phyloP scores from a whole-genome alignment of 805 yeast species.

The Myxozyma neotropica region DNA sequence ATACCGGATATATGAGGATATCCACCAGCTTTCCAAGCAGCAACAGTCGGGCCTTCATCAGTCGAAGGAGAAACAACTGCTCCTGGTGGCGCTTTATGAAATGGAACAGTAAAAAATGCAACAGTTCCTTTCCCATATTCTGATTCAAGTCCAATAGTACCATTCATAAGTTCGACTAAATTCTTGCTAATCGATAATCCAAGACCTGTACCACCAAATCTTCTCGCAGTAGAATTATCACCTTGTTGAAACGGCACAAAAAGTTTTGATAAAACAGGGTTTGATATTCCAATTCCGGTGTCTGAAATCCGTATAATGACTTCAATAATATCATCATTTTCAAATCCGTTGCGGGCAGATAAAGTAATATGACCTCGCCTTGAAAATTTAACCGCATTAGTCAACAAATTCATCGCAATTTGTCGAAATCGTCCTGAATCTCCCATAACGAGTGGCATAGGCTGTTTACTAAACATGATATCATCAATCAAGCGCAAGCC shows the following conservation, averaged over 20 bases:
- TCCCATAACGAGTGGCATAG: constrained; percentile 45
- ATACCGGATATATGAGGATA: constrained; percentile 5
- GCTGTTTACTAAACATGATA: constrained; percentile 46
- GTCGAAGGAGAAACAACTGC: constrained; percentile 35
- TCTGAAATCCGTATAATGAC: constrained; percentile 48
- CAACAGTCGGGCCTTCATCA: neutral
- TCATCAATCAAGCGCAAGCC: constrained; percentile 51
- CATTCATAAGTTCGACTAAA: constrained; percentile 54
- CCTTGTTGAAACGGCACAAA: constrained; percentile 59
- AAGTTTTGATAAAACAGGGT: constrained; percentile 49
- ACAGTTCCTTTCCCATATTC: constrained; percentile 52
- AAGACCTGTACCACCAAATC: constrained; percentile 56
- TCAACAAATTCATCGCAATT: constrained; percentile 54
- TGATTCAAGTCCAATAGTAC: constrained; percentile 51
- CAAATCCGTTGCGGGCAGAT: constrained; percentile 43
- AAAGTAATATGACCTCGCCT: constrained; percentile 48
- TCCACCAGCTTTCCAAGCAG: constrained; percentile 5
- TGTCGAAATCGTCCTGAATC: constrained; percentile 56
- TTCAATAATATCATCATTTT: constrained; percentile 43
- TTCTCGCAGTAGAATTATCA: constrained; percentile 56
- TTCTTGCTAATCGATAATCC: constrained; percentile 55
- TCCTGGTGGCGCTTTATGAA: constrained; percentile 19
- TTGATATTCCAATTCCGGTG: constrained; percentile 57
- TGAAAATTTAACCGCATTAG: constrained; percentile 59
- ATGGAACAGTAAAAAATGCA: constrained; percentile 47